These are phyloP conservation scores for Triticum timopheevii DNA, from an alignment of 176 grass and related monocot genomes.

Conservation along the genomic window DNA sequence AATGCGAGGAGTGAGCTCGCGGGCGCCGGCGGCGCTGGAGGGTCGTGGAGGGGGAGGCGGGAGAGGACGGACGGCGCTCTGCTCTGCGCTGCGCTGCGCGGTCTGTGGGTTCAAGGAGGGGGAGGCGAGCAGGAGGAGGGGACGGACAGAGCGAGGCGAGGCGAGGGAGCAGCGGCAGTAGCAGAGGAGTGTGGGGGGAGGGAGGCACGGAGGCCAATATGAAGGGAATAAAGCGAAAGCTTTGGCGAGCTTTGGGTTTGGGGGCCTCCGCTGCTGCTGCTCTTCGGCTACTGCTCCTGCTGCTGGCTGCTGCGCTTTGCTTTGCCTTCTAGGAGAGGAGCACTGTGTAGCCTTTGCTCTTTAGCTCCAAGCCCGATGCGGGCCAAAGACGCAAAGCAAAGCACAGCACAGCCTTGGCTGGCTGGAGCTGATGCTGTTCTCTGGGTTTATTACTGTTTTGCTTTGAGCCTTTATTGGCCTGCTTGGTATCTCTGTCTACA, in stretches of 20 bases:
- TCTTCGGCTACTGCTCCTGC: background rate
- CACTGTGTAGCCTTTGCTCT: slow-evolving; percentile 38
- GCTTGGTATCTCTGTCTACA: too few species aligned
- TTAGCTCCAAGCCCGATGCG: slow-evolving; percentile 57
- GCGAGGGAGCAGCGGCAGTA: background rate
- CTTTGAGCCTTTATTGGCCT: too few species aligned
- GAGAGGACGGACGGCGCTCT: background rate
- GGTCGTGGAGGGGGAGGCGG: slow-evolving; percentile 17
- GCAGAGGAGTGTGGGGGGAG: background rate
- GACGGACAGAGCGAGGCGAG: background rate
- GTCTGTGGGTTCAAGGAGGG: slow-evolving; percentile 26
- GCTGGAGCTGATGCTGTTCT: too few species aligned
- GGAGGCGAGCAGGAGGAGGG: slow-evolving; percentile 29
- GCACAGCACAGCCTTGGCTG: too few species aligned
- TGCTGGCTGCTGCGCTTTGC: background rate
- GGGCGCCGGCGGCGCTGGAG: slow-evolving; percentile 25
- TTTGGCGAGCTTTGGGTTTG: slow-evolving; percentile 3
- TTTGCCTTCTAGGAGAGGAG: background rate
- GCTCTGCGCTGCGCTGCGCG: background rate
- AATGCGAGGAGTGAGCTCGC: background rate
- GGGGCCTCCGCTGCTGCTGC: background rate
- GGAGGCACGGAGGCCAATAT: slow-evolving; percentile 29
- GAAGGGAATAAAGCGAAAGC: slow-evolving; percentile 69
- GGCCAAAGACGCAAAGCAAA: background rate
- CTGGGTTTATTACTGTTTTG: too few species aligned